Evolutionary conservation across 345 rosid species (phyloP).

Genomic region (Salix exigua): DNA sequence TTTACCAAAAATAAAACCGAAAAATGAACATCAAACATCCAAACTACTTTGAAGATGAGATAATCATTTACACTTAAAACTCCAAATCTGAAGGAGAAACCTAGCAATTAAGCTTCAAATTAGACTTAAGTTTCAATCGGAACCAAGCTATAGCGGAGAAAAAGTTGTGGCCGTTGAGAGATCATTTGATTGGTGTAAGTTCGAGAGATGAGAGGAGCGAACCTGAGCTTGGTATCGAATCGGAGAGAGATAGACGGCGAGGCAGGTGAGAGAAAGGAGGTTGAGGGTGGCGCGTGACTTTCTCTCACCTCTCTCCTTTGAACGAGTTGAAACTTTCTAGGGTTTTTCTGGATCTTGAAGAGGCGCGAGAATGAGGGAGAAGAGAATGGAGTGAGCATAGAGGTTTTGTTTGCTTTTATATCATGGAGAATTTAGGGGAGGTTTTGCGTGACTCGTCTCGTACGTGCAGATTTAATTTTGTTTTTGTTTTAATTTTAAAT

Average conservation of each 20-base stretch:
- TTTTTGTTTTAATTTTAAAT: no score
- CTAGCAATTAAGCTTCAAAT: no score
- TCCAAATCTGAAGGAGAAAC: no score
- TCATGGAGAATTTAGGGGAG: not conserved
- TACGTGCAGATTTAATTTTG: not conserved
- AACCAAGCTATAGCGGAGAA: no score
- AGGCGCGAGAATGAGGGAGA: conserved; percentile 19
- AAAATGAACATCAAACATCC: not conserved
- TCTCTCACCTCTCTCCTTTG: conserved; percentile 26
- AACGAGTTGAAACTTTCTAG: conserved; percentile 39
- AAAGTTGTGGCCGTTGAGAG: not conserved
- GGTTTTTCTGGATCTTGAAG: conserved; percentile 54
- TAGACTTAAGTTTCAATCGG: no score
- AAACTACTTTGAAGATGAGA: no score
- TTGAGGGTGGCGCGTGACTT: not conserved
- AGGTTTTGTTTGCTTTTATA: not conserved
- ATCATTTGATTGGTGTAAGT: not conserved
- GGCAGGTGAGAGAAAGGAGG: conserved; percentile 22
- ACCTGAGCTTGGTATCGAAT: conserved; percentile 16
- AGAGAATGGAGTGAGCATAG: not conserved
- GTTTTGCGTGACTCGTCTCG: not conserved
- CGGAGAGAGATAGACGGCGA: not conserved
- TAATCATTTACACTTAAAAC: no score
- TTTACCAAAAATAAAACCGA: not conserved
- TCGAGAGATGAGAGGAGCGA: not conserved